Base-by-base conservation (phyloP, 805 yeast species). In the Vanderwaltozyma tropicalis region DNA sequence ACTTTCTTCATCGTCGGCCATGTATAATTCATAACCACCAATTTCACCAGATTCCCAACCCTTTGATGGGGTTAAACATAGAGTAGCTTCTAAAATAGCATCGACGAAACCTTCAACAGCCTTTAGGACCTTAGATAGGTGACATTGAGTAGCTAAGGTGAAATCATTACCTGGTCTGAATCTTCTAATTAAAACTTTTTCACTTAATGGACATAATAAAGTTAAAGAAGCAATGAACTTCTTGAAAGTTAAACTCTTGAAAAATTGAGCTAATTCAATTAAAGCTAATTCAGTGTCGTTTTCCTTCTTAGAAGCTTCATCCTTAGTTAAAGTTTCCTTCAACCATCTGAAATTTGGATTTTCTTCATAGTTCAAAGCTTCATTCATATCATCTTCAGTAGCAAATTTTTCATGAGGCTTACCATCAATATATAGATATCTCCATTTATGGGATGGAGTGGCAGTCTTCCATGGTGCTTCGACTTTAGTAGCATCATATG, bases 131-230 rank as follows among this genome's bases (percentile, higher is more conserved):
- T 69, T 64, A 32, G 65, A 64, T 28, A 66, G 66, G 20, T 61
- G 61, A 11, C 67, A 62, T 19, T 49, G 52, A 1, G 97, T 84
- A 0, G 98, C 98, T 32, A 92, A 63, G 3, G 89, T 88, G 60
- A 84, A 92, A 58, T 92, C 99, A 21, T 75, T 78, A 3, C 97
- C 98, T 1, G 96, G 98, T 50, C 98, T 74, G 64, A 92, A 92
- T 45, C 96, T 68, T 52, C 99, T 72, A 7, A 84, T 72, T 19
- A 88, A 55, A 1, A 82, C 63, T 47, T 80, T 84, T 45, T 81
- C 83, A 34, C 78, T 71, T 3, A 76, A 62, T 8, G 81, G 76
- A 2, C 71, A 59, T 38, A 86, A 52, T 13, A 76, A 71, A 0
- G 96, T 81, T 3, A 88, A 55, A 2, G 62, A 41, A 16, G 66